Evolutionary conservation across 495 filamentous ascomycete species (phyloP), one percentile per base, ranked within the genome.

Genomic region (Hypoxylon cercidicola): DNA sequence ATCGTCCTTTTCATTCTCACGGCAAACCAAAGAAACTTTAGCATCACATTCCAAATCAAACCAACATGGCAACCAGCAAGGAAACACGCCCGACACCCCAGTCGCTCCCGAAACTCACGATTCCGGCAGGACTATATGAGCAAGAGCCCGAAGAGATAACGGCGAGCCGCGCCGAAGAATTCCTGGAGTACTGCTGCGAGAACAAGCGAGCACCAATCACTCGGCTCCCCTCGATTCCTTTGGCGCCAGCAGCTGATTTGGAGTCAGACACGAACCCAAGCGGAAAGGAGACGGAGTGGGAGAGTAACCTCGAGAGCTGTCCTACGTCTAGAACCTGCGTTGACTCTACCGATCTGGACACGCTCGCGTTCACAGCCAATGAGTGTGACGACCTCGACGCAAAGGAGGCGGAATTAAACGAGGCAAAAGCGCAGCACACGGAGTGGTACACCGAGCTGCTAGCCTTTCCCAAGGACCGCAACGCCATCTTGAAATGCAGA

Each of bases 71-170:
- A 9, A 19, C 39, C 16, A 25, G 7, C 18, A 41, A 34, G 43
- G 37, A 0, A 43, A 37, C 39, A 8, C 58, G 64, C 8, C 64
- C 56, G 2, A 62, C 64, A 11, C 64, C 48, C 3, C 54, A 62
- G n/a, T 55, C 48, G 1, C 59, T 68, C 11, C 64, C 58, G 0
- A 41, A 21, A 7, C 58, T 68, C 19, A 57, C 0, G 3, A 62
- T 68, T 13, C 64, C 64, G 2, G 9, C 4, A 1, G 2, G 13
- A 1, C 35, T 25, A 1, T 15, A 40, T 21, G 19, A 46, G 11
- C 4, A 20, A 1, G 48, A 48, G 11, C 64, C 64, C 7, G 58
- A 68, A 15, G 64, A 68, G 28, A 68, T 68, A 10, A 62, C 64
- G 0, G 35, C 9, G 20, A 54, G 43, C 0, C 54, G 58, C 0